These are phyloP conservation scores for Lactarius psammicola DNA, from an alignment of 768 basidiomycete species.

Conservation along the genomic window DNA sequence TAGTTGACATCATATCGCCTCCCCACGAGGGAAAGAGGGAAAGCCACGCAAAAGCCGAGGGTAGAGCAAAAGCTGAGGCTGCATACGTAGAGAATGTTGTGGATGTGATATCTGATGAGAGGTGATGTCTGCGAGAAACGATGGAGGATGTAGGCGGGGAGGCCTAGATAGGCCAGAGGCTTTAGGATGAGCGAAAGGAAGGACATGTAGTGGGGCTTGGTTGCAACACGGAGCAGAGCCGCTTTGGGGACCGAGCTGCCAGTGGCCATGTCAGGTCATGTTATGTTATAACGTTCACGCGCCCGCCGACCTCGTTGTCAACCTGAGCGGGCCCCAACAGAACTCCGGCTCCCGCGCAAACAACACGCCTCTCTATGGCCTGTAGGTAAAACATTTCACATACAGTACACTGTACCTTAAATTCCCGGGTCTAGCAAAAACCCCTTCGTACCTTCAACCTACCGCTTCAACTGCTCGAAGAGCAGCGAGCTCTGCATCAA, in stretches of 20 bases:
- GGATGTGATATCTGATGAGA: slow-evolving; percentile 66
- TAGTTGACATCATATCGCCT: slow-evolving; percentile 77
- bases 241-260: slow-evolving; percentile 24
- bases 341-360: neutral
- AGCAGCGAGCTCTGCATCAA: slow-evolving; percentile 15
- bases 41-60: slow-evolving; percentile 64
- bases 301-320: too few species aligned
- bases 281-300: neutral
- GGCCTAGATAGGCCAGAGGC: slow-evolving; percentile 73
- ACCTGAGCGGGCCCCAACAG: neutral
- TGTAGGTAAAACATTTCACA: neutral
- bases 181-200: slow-evolving; percentile 58
- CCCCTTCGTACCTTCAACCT: slow-evolving; percentile 30
- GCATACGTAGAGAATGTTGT: slow-evolving; percentile 67
- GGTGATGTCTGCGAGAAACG: slow-evolving; percentile 56
- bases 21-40: slow-evolving; percentile 65
- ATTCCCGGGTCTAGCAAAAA: slow-evolving; percentile 8
- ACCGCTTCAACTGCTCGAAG: slow-evolving; percentile 28
- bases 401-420: neutral
- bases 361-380: neutral
- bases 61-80: slow-evolving; percentile 66
- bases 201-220: slow-evolving; percentile 49
- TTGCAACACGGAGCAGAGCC: slow-evolving; percentile 8
- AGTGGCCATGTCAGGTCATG: slow-evolving; percentile 20
- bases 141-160: slow-evolving; percentile 66